Conservation (phyloP, 345 rosid species). For the Eutrema japonicum region DNA sequence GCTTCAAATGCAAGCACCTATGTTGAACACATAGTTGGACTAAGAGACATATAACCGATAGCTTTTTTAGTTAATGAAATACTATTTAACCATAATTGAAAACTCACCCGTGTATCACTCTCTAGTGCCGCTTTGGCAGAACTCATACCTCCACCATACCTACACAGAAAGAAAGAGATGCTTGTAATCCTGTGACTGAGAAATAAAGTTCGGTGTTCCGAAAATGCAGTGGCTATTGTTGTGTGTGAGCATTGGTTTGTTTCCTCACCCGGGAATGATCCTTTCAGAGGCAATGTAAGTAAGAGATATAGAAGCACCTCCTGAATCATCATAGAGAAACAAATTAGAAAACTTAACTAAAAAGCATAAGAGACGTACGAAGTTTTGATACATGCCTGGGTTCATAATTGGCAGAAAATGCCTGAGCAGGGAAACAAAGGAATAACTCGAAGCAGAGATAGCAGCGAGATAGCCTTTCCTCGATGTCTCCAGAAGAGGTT, state of each 20-base stretch:
- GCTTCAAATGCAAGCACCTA: conserved; percentile 93
- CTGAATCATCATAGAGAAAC: conserved; percentile 49
- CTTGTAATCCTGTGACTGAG: conserved; percentile 3
- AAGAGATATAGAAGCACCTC: conserved; percentile 92
- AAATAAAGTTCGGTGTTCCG: neutral
- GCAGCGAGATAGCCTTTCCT: conserved; percentile 96
- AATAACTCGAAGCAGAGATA: conserved; percentile 92
- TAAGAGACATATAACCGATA: neutral
- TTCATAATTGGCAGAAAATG: conserved; percentile 95
- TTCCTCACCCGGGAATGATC: conserved; percentile 85
- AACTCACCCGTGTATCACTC: conserved; percentile 83
- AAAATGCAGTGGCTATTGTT: conserved; percentile 2
- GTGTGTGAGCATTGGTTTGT: neutral
- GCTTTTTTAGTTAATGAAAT: neutral
- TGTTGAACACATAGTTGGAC: conserved; percentile 15
- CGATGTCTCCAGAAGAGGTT: conserved; percentile 92
- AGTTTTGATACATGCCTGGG: conserved; percentile 58
- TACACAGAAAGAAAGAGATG: conserved; percentile 38
- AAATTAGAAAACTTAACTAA: neutral
- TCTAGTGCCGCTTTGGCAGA: conserved; percentile 97
- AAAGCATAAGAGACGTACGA: neutral
- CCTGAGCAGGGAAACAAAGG: conserved; percentile 80
- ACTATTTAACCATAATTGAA: neutral
- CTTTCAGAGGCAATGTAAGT: conserved; percentile 95
- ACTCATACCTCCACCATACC: conserved; percentile 99